Percentiles rank a stretch among this genome's conserved stretches.
Conservation (phyloP, 495 filamentous ascomycete species). For the Cairneyella variabilis region DNA sequence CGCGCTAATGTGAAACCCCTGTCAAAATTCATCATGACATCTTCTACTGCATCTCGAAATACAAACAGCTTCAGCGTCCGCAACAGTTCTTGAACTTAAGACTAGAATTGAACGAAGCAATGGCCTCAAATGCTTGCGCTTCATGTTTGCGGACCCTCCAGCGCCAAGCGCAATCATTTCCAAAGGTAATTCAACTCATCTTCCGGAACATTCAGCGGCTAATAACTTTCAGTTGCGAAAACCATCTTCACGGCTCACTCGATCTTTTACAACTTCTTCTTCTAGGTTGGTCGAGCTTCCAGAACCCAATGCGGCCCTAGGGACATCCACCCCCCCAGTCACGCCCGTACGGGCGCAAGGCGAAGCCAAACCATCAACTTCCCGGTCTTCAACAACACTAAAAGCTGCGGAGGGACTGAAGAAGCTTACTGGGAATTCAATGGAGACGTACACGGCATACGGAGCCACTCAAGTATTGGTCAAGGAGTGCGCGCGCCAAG, state of each 20-base stretch:
- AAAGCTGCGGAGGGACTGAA: not conserved
- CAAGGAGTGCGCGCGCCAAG: conserved; percentile 71
- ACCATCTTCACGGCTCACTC: not conserved
- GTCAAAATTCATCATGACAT: too few species aligned
- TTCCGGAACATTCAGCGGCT: not conserved
- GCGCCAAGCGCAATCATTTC: conserved; percentile 5
- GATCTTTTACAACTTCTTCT: conserved; percentile 13
- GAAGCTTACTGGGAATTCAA: conserved; percentile 1
- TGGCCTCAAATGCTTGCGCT: conserved; percentile 21
- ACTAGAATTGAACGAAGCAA: too few species aligned
- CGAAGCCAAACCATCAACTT: not conserved
- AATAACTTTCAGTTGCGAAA: not conserved
- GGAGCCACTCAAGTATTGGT: conserved; percentile 74
- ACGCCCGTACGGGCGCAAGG: conserved; percentile 6
- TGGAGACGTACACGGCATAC: conserved; percentile 66
- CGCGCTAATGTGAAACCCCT: too few species aligned
- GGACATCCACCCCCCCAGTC: conserved; percentile 15
- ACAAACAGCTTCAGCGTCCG: too few species aligned
- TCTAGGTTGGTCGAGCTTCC: not conserved
- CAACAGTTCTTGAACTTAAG: too few species aligned
- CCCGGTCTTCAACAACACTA: not conserved
- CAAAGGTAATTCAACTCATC: conserved; percentile 1
- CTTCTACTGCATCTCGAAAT: too few species aligned
- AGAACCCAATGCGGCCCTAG: conserved; percentile 4
- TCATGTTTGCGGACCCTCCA: conserved; percentile 18